Conservation (phyloP, 176 grass and related monocot species). For the Luzula sylvatica region DNA sequence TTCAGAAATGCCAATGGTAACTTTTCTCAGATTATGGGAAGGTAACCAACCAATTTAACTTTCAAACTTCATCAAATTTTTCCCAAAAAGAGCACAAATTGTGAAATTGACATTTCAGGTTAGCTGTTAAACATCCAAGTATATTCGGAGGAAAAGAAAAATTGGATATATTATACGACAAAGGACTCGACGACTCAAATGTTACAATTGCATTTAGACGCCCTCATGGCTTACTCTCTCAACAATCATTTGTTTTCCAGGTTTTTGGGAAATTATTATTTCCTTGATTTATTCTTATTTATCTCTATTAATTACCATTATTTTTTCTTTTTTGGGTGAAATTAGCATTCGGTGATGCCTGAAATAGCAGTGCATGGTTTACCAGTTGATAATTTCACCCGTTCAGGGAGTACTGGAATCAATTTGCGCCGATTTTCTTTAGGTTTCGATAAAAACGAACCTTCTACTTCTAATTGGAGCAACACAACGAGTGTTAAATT, state of each 20-base stretch:
- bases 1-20: constrained; percentile 34
- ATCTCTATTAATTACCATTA: not conserved
- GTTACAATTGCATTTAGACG: constrained; percentile 60
- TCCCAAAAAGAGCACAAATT: not conserved
- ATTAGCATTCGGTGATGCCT: constrained; percentile 83
- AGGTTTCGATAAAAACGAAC: constrained; percentile 83
- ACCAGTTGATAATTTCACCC: constrained; percentile 75
- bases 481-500: constrained; percentile 83
- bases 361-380: constrained; percentile 88
- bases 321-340: constrained; percentile 15
- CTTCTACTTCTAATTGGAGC: constrained; percentile 83
- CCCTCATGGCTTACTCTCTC: constrained; percentile 49
- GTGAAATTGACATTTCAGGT: constrained; percentile 28
- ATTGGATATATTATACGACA: constrained; percentile 76
- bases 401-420: constrained; percentile 63
- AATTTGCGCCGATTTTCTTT: constrained; percentile 69
- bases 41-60: constrained; percentile 26
- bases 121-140: constrained; percentile 77
- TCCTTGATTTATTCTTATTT: not conserved
- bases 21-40: constrained; percentile 71
- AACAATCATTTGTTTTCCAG: constrained; percentile 87
- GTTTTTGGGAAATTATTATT: constrained; percentile 18
- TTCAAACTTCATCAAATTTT: not conserved
- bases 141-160: constrained; percentile 79
- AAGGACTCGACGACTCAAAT: constrained; percentile 85